These are phyloP conservation scores for Rhodotorula kratochvilovae DNA, from an alignment of 768 basidiomycete species.

Conservation along the genomic window DNA sequence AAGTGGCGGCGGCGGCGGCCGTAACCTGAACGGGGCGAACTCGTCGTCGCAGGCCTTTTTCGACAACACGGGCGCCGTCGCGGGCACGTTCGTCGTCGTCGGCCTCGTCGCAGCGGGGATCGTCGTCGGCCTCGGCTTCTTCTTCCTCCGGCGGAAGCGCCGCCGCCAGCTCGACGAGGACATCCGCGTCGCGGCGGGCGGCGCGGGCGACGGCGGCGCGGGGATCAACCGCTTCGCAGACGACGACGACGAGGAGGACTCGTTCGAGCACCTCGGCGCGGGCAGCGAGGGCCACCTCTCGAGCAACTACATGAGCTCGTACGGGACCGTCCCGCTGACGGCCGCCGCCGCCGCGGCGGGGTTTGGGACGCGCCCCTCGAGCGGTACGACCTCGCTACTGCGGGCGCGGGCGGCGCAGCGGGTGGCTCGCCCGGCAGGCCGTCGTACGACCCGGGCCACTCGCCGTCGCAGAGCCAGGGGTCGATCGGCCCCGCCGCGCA, in stretches of 20 bases:
- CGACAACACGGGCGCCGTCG: conserved; percentile 64
- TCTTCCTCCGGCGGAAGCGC: conserved; percentile 47
- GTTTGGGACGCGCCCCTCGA: background rate
- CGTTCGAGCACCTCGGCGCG: background rate
- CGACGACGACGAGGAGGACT: conserved; percentile 33
- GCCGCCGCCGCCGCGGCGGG: conserved; percentile 11
- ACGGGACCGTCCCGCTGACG: conserved; percentile 14
- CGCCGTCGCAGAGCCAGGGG: conserved; percentile 15
- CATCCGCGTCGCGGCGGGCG: conserved; percentile 41
- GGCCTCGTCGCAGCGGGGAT: conserved; percentile 63
- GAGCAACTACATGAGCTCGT: conserved; percentile 17
- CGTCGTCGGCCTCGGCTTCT: conserved; percentile 52
- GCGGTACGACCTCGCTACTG: background rate
- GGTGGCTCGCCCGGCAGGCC: background rate
- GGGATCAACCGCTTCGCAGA: conserved; percentile 40
- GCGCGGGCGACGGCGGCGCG: conserved; percentile 43
- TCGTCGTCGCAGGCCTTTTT: conserved; percentile 59
- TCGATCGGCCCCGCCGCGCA: background rate
- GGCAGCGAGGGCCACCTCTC: conserved; percentile 6
- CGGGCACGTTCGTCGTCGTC: conserved; percentile 67
- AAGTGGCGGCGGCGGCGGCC: background rate
- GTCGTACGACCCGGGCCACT: conserved; percentile 8
- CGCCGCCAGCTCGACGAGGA: conserved; percentile 47
- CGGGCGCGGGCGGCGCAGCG: background rate
- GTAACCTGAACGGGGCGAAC: conserved; percentile 26